These are phyloP conservation scores for Elongisporangium senticosum DNA, from an alignment of 352 stramenopile genomes.

Conservation along the genomic window DNA sequence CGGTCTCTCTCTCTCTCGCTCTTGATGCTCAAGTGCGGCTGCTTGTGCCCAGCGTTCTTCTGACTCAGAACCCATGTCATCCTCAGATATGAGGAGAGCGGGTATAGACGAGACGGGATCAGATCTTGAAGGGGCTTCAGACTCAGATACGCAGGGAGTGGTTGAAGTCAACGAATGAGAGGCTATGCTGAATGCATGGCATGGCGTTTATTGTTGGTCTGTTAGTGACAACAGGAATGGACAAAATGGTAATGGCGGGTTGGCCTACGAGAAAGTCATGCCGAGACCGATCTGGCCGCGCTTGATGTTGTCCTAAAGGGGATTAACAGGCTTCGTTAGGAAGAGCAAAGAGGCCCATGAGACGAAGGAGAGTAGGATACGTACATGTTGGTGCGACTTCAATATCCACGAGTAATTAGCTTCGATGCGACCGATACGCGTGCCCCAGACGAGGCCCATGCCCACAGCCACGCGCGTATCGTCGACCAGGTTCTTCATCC, in stretches of 20 bases:
- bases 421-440: slow-evolving; percentile 82
- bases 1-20: slow-evolving; percentile 2
- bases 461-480: slow-evolving; percentile 86
- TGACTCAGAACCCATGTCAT: background rate
- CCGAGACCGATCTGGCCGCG: slow-evolving; percentile 78
- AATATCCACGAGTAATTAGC: slow-evolving; percentile 91
- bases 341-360: background rate
- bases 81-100: background rate
- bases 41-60: background rate
- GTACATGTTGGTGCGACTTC: slow-evolving; percentile 73
- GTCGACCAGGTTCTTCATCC: slow-evolving; percentile 84
- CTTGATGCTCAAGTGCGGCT: background rate
- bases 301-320: slow-evolving; percentile 79
- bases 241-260: background rate
- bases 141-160: slow-evolving; percentile 3
- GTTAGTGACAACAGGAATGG: background rate
- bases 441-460: slow-evolving; percentile 84
- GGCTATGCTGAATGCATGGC: background rate
- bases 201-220: background rate
- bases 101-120: background rate
- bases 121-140: background rate
- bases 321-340: slow-evolving; percentile 4
- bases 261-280: slow-evolving; percentile 74
- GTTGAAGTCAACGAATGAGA: background rate
- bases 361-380: slow-evolving; percentile 7